Conservation (phyloP, 202 grass and related monocot species). For the Setaria viridis region DNA sequence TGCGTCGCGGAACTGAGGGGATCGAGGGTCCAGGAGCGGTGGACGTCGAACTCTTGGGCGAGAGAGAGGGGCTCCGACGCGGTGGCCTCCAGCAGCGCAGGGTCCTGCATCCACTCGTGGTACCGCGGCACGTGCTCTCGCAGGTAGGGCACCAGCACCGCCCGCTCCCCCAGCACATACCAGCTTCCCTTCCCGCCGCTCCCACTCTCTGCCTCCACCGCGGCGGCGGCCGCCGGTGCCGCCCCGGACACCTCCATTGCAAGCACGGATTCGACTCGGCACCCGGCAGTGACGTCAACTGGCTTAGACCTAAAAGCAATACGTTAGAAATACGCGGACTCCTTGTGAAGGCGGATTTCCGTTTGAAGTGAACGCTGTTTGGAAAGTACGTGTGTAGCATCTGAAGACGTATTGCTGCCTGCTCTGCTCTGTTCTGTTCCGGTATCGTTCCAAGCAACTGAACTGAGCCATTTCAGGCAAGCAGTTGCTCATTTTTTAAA, state of each 20-base stretch:
- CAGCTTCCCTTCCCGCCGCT: constrained; percentile 38
- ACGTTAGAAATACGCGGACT: background rate
- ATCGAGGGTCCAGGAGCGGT: constrained; percentile 82
- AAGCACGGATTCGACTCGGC: background rate
- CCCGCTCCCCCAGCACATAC: constrained; percentile 61
- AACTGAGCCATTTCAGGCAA: background rate
- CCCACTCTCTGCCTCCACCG: background rate
- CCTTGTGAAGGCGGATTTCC: background rate
- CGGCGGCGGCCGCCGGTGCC: constrained; percentile 13
- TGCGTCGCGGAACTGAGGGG: constrained; percentile 56
- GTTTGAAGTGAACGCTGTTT: background rate
- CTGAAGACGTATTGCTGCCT: background rate
- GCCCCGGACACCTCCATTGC: constrained; percentile 37
- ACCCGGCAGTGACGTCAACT: background rate
- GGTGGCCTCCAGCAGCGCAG: constrained; percentile 77
- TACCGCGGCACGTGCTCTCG: constrained; percentile 83
- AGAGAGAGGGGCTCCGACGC: constrained; percentile 87
- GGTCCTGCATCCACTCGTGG: constrained; percentile 92
- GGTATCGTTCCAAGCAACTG: background rate
- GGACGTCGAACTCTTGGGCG: constrained; percentile 79
- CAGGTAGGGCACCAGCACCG: constrained; percentile 81
- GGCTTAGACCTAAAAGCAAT: background rate
- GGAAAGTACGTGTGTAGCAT: background rate
- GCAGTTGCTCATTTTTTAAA: background rate
- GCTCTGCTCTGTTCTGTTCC: background rate